Evolutionary conservation across 2,329 filamentous ascomycete species (phyloP).

Genomic region (Aspergillus thermomutatus): DNA sequence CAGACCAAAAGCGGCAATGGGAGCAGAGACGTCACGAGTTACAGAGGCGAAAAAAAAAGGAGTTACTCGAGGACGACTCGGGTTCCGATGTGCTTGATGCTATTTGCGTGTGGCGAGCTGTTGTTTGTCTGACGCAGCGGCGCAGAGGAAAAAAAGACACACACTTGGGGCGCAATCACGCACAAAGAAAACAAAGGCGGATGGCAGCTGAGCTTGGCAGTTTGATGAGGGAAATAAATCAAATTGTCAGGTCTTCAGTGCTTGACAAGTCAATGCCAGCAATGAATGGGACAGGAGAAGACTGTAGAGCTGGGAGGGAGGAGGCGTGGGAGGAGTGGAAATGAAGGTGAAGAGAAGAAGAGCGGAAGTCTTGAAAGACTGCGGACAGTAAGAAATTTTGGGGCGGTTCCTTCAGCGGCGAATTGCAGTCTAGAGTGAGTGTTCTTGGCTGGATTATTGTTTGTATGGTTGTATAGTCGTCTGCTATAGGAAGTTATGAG

Average conservation of each 20-base stretch:
- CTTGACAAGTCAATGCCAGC: constrained; percentile 54
- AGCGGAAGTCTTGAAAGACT: constrained; percentile 12
- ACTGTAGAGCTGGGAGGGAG: constrained; percentile 24
- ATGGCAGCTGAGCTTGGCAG: constrained; percentile 16
- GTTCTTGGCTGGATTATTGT: background rate
- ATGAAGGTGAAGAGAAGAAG: constrained; percentile 19
- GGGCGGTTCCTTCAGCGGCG: background rate
- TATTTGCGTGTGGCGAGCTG: constrained; percentile 14
- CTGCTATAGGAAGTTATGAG: background rate
- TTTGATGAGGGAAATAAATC: constrained; percentile 10
- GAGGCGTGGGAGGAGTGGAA: constrained; percentile 20
- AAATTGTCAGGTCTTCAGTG: constrained; percentile 35
- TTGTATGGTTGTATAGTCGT: background rate
- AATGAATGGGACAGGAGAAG: constrained; percentile 29
- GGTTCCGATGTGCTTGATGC: background rate
- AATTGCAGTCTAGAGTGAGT: constrained; percentile 1
- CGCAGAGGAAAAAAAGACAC: constrained; percentile 1
- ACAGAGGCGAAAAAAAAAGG: background rate
- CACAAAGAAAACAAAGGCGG: constrained; percentile 20
- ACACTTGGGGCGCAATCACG: constrained; percentile 7
- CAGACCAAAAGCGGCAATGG: no score
- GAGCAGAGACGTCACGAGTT: background rate
- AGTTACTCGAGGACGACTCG: background rate
- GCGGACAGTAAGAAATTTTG: background rate
- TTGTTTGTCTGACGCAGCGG: constrained; percentile 18